These are phyloP conservation scores for Fusarium hostae DNA, from an alignment of 2,329 filamentous ascomycete genomes.

Conservation along the genomic window DNA sequence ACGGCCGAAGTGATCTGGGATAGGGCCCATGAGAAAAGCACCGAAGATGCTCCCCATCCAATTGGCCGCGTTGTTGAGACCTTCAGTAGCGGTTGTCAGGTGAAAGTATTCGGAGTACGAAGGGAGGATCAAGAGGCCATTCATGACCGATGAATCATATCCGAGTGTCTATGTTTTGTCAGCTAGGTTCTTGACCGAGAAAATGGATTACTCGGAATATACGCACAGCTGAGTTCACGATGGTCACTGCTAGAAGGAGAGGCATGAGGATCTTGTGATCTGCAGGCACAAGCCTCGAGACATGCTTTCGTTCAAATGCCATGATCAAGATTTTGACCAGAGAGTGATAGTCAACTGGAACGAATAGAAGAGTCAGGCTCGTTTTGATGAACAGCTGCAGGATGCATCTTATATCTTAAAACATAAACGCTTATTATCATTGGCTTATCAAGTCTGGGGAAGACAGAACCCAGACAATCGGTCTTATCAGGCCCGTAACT, in stretches of 20 bases:
- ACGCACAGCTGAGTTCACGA: background rate
- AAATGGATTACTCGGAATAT: too few species aligned
- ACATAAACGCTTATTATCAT: background rate
- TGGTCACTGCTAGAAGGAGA: background rate
- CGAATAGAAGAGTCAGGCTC: too few species aligned
- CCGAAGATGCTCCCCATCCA: background rate
- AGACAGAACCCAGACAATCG: background rate
- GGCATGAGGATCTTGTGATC: background rate
- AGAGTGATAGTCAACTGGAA: too few species aligned
- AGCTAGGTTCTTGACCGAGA: too few species aligned
- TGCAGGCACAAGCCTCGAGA: slow-evolving; percentile 1
- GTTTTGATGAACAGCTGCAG: too few species aligned
- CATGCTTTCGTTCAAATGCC: background rate
- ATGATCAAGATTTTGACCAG: too few species aligned
- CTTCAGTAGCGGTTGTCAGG: background rate
- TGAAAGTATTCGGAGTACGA: background rate
- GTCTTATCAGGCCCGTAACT: background rate
- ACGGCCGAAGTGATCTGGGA: background rate
- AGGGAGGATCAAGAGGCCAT: background rate
- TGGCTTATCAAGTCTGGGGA: background rate
- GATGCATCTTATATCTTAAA: background rate
- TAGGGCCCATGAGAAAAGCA: background rate
- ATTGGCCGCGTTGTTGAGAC: slow-evolving; percentile 1
- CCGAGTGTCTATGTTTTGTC: background rate
- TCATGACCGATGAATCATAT: background rate